Evolutionary conservation across 2,329 filamentous ascomycete genomes (phyloP).

Genomic region (Amylocarpus encephaloides): DNA sequence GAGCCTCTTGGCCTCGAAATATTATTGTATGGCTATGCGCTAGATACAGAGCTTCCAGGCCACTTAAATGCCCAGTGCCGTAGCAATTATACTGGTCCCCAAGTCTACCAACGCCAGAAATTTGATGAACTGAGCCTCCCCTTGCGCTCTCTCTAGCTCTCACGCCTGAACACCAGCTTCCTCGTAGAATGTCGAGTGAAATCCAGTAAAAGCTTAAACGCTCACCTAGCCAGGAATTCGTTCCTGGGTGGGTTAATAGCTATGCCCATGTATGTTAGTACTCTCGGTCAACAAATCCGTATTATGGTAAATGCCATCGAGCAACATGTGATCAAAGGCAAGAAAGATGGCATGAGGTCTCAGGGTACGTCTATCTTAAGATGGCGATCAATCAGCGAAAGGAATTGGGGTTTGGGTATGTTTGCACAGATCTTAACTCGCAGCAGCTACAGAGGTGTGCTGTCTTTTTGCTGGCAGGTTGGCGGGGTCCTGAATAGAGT

Average conservation of each 20-base stretch:
- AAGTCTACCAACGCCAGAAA: conserved; percentile 18
- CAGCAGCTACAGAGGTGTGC: conserved; percentile 28
- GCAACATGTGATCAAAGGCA: not conserved
- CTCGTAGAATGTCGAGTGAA: conserved; percentile 8
- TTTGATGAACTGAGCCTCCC: not conserved
- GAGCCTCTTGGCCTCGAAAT: conserved; percentile 28
- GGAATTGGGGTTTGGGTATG: conserved; percentile 12
- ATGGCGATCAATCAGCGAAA: conserved; percentile 24
- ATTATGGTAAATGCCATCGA: too few relatives aligned
- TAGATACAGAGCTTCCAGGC: conserved; percentile 26
- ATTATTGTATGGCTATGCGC: conserved; percentile 20
- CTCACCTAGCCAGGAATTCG: conserved; percentile 12
- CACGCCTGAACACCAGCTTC: conserved; percentile 13
- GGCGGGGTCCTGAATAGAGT: conserved; percentile 25
- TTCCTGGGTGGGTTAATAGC: not conserved
- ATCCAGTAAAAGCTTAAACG: conserved; percentile 10
- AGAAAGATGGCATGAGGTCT: not conserved
- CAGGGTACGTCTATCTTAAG: conserved; percentile 26
- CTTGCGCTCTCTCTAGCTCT: not conserved
- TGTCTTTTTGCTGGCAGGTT: conserved; percentile 29
- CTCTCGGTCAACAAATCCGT: not conserved
- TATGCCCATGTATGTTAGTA: conserved; percentile 7
- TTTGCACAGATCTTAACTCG: conserved; percentile 29
- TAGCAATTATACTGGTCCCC: not conserved
- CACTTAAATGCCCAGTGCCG: conserved; percentile 18